Conservation (phyloP, 495 filamentous ascomycete genomes). For the Penicillium robsamsonii region DNA sequence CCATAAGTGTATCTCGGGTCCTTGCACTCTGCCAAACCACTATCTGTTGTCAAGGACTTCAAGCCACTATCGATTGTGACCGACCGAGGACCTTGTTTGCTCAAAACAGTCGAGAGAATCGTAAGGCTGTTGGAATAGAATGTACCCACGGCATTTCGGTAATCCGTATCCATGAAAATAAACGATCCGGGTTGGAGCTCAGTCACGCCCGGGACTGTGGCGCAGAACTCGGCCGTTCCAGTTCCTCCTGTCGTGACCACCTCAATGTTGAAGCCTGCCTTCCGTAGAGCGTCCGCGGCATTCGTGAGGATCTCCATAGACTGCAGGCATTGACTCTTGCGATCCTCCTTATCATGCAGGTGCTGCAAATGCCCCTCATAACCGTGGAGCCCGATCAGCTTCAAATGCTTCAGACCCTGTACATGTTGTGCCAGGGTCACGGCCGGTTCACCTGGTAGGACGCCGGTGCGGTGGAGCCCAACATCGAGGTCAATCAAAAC, state of each 20-base stretch:
- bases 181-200: conserved; percentile 42
- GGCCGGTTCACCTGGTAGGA: conserved; percentile 25
- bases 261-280: conserved; percentile 32
- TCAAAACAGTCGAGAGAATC: conserved; percentile 35
- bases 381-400: conserved; percentile 36
- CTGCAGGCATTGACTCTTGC: conserved; percentile 29
- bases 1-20: conserved; percentile 32
- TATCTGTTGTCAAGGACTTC: conserved; percentile 42
- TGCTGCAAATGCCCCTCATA: conserved; percentile 42
- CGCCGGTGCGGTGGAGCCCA: conserved; percentile 39
- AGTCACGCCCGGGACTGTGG: conserved; percentile 37
- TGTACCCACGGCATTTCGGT: conserved; percentile 38
- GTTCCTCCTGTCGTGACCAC: conserved; percentile 40
- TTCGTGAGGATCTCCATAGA: conserved; percentile 33
- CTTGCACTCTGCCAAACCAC: conserved; percentile 39
- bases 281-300: conserved; percentile 29
- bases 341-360: conserved; percentile 32
- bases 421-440: conserved; percentile 32
- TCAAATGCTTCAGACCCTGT: conserved; percentile 22
- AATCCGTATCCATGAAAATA: conserved; percentile 46
- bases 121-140: conserved; percentile 40
- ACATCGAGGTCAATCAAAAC: conserved; percentile 39
- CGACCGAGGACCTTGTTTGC: conserved; percentile 31
- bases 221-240: conserved; percentile 40
- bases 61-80: conserved; percentile 39